These are phyloP conservation scores for Leptosphaerulina australis DNA, from an alignment of 2,329 filamentous ascomycete species.

Conservation along the genomic window DNA sequence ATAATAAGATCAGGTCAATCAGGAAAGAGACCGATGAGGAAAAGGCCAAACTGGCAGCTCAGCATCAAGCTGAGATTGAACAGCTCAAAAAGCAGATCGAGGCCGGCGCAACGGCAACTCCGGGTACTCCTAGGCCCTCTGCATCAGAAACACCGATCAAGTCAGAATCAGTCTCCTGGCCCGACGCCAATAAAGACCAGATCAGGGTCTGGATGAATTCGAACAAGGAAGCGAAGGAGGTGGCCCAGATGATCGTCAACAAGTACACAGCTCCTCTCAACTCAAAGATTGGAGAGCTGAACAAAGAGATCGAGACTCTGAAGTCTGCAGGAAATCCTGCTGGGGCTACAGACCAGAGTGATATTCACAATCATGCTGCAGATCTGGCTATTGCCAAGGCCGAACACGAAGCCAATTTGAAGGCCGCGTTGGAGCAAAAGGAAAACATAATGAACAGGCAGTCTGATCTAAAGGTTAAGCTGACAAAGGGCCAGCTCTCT, in stretches of 20 bases:
- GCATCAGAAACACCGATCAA: slow-evolving; percentile 17
- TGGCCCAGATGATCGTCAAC: slow-evolving; percentile 7
- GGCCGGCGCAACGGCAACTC: neutral
- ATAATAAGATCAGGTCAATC: slow-evolving; percentile 67
- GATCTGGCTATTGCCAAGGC: slow-evolving; percentile 29
- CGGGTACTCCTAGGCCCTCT: slow-evolving; percentile 4
- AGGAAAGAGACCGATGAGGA: slow-evolving; percentile 38
- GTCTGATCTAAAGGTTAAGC: slow-evolving; percentile 72
- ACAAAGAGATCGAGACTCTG: slow-evolving; percentile 6
- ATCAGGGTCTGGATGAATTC: slow-evolving; percentile 14
- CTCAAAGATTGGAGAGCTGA: slow-evolving; percentile 13
- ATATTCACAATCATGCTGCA: slow-evolving; percentile 25
- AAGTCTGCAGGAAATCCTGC: slow-evolving; percentile 6
- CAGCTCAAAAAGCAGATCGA: slow-evolving; percentile 35
- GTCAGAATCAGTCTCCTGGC: slow-evolving; percentile 12
- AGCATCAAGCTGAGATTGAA: slow-evolving; percentile 47
- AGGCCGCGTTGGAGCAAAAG: slow-evolving; percentile 43
- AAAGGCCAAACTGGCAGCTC: slow-evolving; percentile 51
- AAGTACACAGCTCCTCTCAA: slow-evolving; percentile 20
- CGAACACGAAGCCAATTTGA: slow-evolving; percentile 49
- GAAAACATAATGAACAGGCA: slow-evolving; percentile 62
- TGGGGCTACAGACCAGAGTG: slow-evolving; percentile 1
- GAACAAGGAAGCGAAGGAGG: slow-evolving; percentile 16
- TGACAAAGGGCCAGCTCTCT: slow-evolving; percentile 68
- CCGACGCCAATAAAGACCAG: slow-evolving; percentile 11